Evolutionary conservation across 129 eudicot species (phyloP).

Genomic region (Flaveria bidentis): DNA sequence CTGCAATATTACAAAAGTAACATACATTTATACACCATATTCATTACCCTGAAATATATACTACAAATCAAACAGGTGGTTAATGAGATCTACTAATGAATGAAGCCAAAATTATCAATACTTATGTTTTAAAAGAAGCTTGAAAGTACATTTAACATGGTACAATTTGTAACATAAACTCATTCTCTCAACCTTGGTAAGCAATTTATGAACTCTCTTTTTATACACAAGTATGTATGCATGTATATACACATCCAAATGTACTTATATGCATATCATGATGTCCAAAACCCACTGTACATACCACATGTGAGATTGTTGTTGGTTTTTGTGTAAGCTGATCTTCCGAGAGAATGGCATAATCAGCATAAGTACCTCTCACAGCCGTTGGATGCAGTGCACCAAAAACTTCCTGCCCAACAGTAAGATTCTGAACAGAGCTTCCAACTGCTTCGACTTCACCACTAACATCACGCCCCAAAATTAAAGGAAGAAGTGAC

Average conservation of each 20-base stretch:
- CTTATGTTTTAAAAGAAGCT: conserved; percentile 6
- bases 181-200: conserved; percentile 5
- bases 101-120: conserved; percentile 15
- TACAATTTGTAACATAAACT: conserved; percentile 11
- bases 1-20: conserved; percentile 42
- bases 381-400: conserved; percentile 97
- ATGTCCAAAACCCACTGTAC: conserved; percentile 32
- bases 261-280: background rate
- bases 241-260: background rate
- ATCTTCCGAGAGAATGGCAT: conserved; percentile 87
- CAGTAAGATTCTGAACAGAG: conserved; percentile 63
- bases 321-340: conserved; percentile 68
- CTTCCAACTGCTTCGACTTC: conserved; percentile 83
- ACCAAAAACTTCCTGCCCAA: conserved; percentile 91
- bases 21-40: conserved; percentile 9
- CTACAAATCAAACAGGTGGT: conserved; percentile 16
- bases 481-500: conserved; percentile 74
- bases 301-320: conserved; percentile 77
- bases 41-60: conserved; percentile 7
- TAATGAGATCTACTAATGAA: background rate
- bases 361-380: conserved; percentile 94
- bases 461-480: conserved; percentile 99
- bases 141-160: conserved; percentile 20
- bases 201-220: background rate
- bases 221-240: background rate